Evolutionary conservation across 2,329 filamentous ascomycete genomes (phyloP).

Genomic region (Aspergillus bombycis): DNA sequence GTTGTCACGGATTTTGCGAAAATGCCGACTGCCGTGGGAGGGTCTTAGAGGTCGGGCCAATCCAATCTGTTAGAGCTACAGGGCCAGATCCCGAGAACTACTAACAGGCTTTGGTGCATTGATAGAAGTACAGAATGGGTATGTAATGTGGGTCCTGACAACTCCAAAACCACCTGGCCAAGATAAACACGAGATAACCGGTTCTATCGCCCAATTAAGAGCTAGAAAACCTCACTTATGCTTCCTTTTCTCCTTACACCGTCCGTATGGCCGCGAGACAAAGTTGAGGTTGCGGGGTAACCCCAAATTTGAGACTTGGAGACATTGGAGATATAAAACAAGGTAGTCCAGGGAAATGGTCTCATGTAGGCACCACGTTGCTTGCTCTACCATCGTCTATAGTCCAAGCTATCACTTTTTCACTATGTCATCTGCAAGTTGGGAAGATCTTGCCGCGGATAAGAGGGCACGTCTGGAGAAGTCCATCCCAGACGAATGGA

Average conservation of each 20-base stretch:
- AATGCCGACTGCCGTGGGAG: not conserved
- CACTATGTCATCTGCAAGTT: not conserved
- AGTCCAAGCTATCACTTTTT: not conserved
- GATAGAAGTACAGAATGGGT: not conserved
- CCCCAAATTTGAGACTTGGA: not conserved
- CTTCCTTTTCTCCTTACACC: not conserved
- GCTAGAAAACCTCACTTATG: not conserved
- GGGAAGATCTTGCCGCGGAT: not conserved
- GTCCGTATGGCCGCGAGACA: not conserved
- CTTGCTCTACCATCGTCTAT: not conserved
- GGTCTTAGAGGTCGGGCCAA: not conserved
- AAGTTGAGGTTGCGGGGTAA: not conserved
- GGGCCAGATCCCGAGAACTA: not conserved
- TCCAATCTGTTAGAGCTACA: not conserved
- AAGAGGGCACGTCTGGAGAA: not conserved
- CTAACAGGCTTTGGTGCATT: not conserved
- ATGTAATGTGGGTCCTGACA: not conserved
- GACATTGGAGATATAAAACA: not conserved
- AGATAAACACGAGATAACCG: not conserved
- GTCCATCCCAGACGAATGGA: not conserved
- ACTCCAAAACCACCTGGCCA: not conserved
- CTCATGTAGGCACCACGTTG: too few species aligned
- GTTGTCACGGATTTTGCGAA: not conserved
- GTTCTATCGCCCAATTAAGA: not conserved
- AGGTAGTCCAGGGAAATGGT: not conserved